phyloP scores from a whole-genome alignment of 1,139 yeast species.

The Candida smagusa region DNA sequence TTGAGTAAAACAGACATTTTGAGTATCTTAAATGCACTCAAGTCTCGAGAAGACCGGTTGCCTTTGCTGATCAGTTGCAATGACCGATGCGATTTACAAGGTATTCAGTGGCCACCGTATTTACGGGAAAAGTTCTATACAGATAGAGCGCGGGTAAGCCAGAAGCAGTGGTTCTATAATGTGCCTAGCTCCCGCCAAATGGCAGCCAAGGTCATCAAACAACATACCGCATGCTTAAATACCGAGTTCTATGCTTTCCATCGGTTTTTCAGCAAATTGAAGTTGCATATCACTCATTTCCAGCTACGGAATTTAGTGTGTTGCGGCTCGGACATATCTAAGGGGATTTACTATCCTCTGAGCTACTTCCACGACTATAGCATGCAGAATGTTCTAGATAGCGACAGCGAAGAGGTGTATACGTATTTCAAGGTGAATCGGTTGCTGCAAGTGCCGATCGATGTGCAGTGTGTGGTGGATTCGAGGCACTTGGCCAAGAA shows the following conservation, averaged over 20 bases:
- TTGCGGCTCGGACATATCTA: constrained; percentile 33
- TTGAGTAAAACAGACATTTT: constrained; percentile 38
- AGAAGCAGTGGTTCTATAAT: constrained; percentile 38
- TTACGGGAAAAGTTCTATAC: constrained; percentile 28
- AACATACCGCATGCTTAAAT: constrained; percentile 9
- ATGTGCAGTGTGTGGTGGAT: constrained; percentile 37
- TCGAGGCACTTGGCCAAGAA: constrained; percentile 29
- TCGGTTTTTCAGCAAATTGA: constrained; percentile 41
- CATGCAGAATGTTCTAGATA: constrained; percentile 17
- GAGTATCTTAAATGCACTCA: constrained; percentile 32
- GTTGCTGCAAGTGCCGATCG: constrained; percentile 21
- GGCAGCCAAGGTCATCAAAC: constrained; percentile 14
- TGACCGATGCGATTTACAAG: constrained; percentile 28
- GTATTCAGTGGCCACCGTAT: constrained; percentile 35
- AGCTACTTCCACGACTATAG: constrained; percentile 34
- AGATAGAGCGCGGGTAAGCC: constrained; percentile 36
- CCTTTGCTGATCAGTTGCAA: constrained; percentile 22
- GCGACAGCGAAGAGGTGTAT: constrained; percentile 21
- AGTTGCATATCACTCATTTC: constrained; percentile 53
- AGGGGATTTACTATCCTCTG: constrained; percentile 43
- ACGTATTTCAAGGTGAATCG: constrained; percentile 37
- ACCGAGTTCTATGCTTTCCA: constrained; percentile 39
- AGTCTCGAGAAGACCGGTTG: constrained; percentile 32
- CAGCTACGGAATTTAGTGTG: constrained; percentile 54
- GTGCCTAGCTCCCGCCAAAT: constrained; percentile 31